phyloP scores from a whole-genome alignment of 108 stramenopile species.

The Thalassiosira profunda region DNA sequence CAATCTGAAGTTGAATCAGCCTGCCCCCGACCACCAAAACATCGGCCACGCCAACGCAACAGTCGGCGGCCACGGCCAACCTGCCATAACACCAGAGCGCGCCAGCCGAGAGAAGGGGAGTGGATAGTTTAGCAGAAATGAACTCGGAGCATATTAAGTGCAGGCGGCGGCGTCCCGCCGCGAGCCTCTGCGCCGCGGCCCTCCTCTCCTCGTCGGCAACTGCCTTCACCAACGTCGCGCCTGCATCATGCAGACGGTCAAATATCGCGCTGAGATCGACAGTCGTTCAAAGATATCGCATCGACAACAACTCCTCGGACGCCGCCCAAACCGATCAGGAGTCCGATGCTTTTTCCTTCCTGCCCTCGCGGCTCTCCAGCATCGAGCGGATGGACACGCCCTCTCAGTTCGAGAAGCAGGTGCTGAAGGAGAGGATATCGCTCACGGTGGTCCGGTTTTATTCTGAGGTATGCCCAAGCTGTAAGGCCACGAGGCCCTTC shows the following conservation, averaged over 20 bases:
- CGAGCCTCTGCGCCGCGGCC: too few species aligned
- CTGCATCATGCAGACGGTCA: not conserved
- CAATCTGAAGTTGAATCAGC: too few species aligned
- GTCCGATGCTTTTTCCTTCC: conserved; percentile 21
- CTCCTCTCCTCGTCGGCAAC: too few species aligned
- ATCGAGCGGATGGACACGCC: conserved; percentile 20
- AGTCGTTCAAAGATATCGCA: conserved; percentile 28
- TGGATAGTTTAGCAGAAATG: too few species aligned
- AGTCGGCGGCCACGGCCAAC: too few species aligned
- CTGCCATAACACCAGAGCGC: too few species aligned
- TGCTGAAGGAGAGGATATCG: conserved; percentile 7
- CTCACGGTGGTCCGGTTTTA: conserved; percentile 25
- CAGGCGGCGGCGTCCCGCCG: too few species aligned
- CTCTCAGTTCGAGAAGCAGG: conserved; percentile 14
- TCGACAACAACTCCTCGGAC: conserved; percentile 17
- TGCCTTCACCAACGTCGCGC: not conserved
- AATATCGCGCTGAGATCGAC: conserved; percentile 7
- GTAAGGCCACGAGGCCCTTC: conserved; percentile 15
- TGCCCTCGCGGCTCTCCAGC: conserved; percentile 16
- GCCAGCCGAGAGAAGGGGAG: too few species aligned
- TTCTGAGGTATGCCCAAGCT: conserved; percentile 30
- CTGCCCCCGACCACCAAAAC: too few species aligned
- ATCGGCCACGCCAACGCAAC: too few species aligned
- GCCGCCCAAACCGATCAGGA: not conserved
- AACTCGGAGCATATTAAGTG: too few species aligned